These are phyloP conservation scores for Xanthoconium separans DNA, from an alignment of 1,284 basidiomycete species.

Conservation along the genomic window DNA sequence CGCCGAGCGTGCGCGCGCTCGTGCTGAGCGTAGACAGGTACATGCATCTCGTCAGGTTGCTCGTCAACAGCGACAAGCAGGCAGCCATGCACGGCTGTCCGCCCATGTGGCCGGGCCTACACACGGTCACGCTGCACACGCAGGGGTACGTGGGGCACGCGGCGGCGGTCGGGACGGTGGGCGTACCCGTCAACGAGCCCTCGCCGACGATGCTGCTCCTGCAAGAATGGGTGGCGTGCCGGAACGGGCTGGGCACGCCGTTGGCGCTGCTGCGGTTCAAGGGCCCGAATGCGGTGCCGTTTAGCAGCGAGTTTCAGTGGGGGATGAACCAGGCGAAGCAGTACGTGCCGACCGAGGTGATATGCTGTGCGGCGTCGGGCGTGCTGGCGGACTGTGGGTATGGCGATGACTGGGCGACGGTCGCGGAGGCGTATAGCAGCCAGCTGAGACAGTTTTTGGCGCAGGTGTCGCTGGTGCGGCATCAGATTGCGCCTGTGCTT, in stretches of 20 bases:
- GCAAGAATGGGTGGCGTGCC: conserved; percentile 27
- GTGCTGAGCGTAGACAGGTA: conserved; percentile 32
- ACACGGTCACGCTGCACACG: conserved; percentile 30
- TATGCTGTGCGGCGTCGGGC: conserved; percentile 22
- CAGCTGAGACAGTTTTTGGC: conserved; percentile 32
- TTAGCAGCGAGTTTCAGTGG: conserved; percentile 32
- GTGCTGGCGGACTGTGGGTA: conserved; percentile 29
- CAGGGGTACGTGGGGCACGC: conserved; percentile 28
- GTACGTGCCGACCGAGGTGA: conserved; percentile 21
- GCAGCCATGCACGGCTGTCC: conserved; percentile 28
- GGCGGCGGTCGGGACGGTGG: conserved; percentile 15
- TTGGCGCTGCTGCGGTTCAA: conserved; percentile 29
- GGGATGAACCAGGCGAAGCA: conserved; percentile 27
- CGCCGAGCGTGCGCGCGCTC: conserved; percentile 28
- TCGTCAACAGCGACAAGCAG: conserved; percentile 35
- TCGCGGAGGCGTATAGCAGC: conserved; percentile 31
- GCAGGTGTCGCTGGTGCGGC: conserved; percentile 31
- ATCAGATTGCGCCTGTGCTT: conserved; percentile 32
- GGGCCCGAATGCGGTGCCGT: conserved; percentile 31
- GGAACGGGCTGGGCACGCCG: conserved; percentile 22
- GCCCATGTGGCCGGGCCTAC: conserved; percentile 30
- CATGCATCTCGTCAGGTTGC: conserved; percentile 32
- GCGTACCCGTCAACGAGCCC: conserved; percentile 31
- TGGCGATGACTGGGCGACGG: conserved; percentile 28
- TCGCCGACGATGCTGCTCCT: conserved; percentile 32